These are phyloP conservation scores for Bocquillonia castaneifolia DNA, from an alignment of 441 rosid genomes.

Conservation along the genomic window DNA sequence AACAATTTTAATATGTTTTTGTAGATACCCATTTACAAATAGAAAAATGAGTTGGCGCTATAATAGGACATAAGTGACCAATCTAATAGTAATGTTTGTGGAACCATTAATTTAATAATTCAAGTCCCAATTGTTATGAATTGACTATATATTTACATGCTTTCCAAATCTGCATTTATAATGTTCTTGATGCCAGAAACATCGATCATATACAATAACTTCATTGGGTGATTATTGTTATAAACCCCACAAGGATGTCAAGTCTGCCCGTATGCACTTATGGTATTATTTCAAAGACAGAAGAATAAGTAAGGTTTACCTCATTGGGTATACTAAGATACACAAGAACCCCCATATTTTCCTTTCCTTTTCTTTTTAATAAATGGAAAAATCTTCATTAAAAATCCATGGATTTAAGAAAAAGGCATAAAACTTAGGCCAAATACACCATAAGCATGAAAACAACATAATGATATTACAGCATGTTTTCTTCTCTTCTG, in stretches of 20 bases:
- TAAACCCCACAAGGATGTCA: slow-evolving; percentile 15
- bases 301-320: slow-evolving; percentile 4
- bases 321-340: slow-evolving; percentile 33
- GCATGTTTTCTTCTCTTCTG: too few species aligned
- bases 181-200: slow-evolving; percentile 26
- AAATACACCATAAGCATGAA: too few species aligned
- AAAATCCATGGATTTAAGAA: too few species aligned
- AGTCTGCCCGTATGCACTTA: not conserved
- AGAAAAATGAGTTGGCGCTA: slow-evolving; percentile 28
- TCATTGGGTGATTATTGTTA: slow-evolving; percentile 9
- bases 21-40: slow-evolving; percentile 19
- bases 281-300: slow-evolving; percentile 19
- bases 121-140: slow-evolving; percentile 8
- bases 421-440: too few species aligned
- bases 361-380: too few species aligned
- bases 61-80: slow-evolving; percentile 13
- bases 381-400: too few species aligned
- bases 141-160: slow-evolving; percentile 17
- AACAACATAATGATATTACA: too few species aligned
- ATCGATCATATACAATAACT: slow-evolving; percentile 9
- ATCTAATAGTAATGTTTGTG: slow-evolving; percentile 5
- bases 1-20: slow-evolving; percentile 13
- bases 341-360: too few species aligned
- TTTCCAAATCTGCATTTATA: slow-evolving; percentile 20
- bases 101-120: slow-evolving; percentile 3